Base-by-base conservation (phyloP, 192 early-diverging fungal species). In the Coemansia sp. region DNA sequence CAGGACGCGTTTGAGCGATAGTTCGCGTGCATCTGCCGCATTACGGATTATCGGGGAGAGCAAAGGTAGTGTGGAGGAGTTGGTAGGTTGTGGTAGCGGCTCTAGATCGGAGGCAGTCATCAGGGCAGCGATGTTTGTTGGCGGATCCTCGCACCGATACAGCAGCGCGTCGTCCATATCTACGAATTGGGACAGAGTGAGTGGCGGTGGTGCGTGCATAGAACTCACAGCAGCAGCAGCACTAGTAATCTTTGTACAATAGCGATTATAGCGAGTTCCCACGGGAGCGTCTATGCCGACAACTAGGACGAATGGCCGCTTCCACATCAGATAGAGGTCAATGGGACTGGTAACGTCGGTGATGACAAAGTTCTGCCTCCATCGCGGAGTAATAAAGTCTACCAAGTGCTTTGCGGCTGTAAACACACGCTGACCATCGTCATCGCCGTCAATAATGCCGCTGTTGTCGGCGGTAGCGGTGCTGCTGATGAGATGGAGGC, bases 281-380 rank as follows among this genome's bases (percentile, higher is more conserved):
- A 88, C 69, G 0, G 94, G 91, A n/a, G 93, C 92, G 53, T 96
- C 91, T 6, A 99, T 84, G n/a, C 90, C 86, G 1, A 97, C 84
- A 9, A 97, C 69, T 8, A 97, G 77, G 35, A 95, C 89, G 81
- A 96, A 94, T 0, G 92, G 92, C n/a, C 79, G 74, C 71, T 82
- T 83, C 68, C 71, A 69, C 62, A 94, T 76, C 17, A 84, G 51
- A 45, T 87, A 78, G 47, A 93, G 75, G n/a, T 88, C 86, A 12
- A 82, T 60, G 14, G 81, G 65, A 38, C 60, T 77, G 12, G 83
- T 76, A 39, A 94, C 71, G 41, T 90, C 83, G 58, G 86, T 87
- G 10, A 92, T 88, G 3, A 94, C 90, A 76, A 87, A 94, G 74
- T 92, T 72, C 3, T 82, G 66, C 36, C 71, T 68, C 96, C 95